phyloP scores from a whole-genome alignment of 106 monocot species.

The Iris macrosiphon region DNA sequence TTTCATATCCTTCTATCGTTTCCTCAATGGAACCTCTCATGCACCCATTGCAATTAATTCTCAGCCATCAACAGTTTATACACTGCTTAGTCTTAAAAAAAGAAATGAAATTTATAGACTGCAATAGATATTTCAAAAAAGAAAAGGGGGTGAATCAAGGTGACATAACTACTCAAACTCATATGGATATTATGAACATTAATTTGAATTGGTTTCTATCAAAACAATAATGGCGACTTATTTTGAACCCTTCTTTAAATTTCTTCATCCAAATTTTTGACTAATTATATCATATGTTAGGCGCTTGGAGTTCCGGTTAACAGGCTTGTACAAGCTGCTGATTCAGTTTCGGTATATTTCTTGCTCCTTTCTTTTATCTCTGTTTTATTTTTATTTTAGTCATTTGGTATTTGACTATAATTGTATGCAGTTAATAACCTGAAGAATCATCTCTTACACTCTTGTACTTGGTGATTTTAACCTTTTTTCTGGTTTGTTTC shows the following conservation, averaged over 20 bases:
- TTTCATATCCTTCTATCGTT: neutral
- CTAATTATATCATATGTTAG: constrained; percentile 26
- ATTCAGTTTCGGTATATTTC: constrained; percentile 83
- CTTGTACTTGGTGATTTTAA: too few relatives aligned
- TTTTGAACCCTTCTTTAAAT: neutral
- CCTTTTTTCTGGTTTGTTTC: neutral
- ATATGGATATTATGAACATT: neutral
- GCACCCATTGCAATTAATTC: too few relatives aligned
- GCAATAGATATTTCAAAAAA: neutral
- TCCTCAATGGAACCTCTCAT: too few relatives aligned
- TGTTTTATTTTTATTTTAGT: constrained; percentile 1
- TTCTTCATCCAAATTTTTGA: neutral
- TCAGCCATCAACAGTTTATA: too few relatives aligned
- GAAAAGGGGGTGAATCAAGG: neutral
- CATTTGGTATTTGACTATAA: neutral
- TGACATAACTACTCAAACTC: neutral
- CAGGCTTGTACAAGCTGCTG: constrained; percentile 84
- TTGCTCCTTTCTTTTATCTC: neutral
- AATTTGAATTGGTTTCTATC: neutral
- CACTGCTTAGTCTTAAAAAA: too few relatives aligned
- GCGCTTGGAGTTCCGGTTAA: constrained; percentile 84
- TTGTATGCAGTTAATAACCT: neutral
- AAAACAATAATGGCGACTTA: neutral
- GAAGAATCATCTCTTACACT: neutral
- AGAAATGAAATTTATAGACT: neutral